A percentile compares a stretch with the other conserved stretches of the same genome.
Conservation (phyloP, 495 filamentous ascomycete genomes). For the Melanomma pulvis-pyrius region DNA sequence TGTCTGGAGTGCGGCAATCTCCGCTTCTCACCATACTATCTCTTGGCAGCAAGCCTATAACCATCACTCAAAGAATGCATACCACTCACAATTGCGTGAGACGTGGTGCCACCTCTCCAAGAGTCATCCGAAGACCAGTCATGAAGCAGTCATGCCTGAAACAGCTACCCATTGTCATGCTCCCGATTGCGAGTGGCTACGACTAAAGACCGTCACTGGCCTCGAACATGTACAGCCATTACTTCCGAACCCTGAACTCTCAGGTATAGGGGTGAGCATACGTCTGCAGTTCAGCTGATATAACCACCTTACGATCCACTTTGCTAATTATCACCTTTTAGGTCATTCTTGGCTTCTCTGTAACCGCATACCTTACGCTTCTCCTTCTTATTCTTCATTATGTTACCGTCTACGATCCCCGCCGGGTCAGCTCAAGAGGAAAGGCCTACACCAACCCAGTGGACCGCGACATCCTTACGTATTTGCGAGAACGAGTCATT, state of each 20-base stretch:
- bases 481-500: slow-evolving; percentile 5
- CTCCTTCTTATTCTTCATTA: slow-evolving; percentile 26
- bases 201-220: not conserved
- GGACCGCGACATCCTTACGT: slow-evolving; percentile 12
- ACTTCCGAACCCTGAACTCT: slow-evolving; percentile 20
- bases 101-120: not conserved
- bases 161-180: slow-evolving; percentile 5
- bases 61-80: not conserved
- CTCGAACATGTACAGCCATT: slow-evolving; percentile 8
- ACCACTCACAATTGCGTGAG: not conserved
- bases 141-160: not conserved
- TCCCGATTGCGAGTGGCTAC: slow-evolving; percentile 18
- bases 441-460: slow-evolving; percentile 17
- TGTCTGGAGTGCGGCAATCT: not conserved
- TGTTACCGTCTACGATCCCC: slow-evolving; percentile 13
- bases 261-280: slow-evolving; percentile 21
- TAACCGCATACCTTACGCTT: slow-evolving; percentile 31
- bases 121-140: not conserved
- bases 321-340: not conserved
- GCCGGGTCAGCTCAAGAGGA: not conserved
- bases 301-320: not conserved
- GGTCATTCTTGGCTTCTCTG: slow-evolving; percentile 30
- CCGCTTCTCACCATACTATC: not conserved
- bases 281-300: not conserved
- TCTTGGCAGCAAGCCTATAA: not conserved